These are phyloP conservation scores for Inga oerstediana DNA, from an alignment of 306 rosid genomes.

Conservation along the genomic window DNA sequence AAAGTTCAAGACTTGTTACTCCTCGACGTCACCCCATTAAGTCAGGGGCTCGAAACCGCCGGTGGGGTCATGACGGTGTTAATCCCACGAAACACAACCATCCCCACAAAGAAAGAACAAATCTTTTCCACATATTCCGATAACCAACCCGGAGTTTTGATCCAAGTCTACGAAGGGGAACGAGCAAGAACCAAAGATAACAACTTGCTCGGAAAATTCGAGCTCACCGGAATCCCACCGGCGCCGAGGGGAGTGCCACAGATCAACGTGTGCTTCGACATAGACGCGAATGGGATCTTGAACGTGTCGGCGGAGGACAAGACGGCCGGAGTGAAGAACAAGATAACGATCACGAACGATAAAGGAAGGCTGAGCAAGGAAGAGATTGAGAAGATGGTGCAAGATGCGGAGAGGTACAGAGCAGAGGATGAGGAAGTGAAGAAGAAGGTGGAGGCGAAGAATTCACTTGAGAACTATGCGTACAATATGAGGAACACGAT, in stretches of 20 bases:
- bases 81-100: conserved; percentile 80
- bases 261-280: conserved; percentile 69
- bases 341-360: conserved; percentile 77
- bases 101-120: conserved; percentile 82
- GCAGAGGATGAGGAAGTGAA: conserved; percentile 89
- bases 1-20: conserved; percentile 76
- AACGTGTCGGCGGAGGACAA: conserved; percentile 84
- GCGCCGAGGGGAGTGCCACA: conserved; percentile 90
- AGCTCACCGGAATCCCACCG: conserved; percentile 80
- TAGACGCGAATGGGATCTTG: conserved; percentile 75
- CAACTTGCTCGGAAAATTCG: conserved; percentile 76
- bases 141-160: conserved; percentile 85
- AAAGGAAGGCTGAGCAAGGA: conserved; percentile 85
- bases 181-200: conserved; percentile 73
- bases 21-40: conserved; percentile 79
- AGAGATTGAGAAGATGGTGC: conserved; percentile 84
- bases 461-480: conserved; percentile 77
- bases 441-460: conserved; percentile 88
- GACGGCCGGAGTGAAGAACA: conserved; percentile 89
- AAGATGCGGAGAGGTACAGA: conserved; percentile 79
- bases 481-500: conserved; percentile 85
- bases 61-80: conserved; percentile 85
- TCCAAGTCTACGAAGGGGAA: conserved; percentile 86
- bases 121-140: conserved; percentile 80
- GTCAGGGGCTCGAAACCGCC: conserved; percentile 75